Percentiles rank a stretch among this genome's conserved stretches.
phyloP scores from a whole-genome alignment of 257 asterid species.

The Nemophila menziesii region DNA sequence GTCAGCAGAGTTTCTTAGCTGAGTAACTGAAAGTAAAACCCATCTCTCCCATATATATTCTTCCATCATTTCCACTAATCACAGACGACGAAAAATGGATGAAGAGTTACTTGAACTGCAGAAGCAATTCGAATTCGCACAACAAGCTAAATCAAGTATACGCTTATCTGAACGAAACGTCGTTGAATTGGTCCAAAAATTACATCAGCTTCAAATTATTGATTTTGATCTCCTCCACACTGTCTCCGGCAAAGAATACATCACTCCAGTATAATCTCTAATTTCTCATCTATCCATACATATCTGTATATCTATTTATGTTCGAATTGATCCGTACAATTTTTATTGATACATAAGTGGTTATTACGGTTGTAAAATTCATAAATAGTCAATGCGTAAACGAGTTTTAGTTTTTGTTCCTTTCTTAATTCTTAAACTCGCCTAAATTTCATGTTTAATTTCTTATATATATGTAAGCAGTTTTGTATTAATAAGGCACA shows the following conservation, averaged over 20 bases:
- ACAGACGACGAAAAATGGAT: slow-evolving; percentile 38
- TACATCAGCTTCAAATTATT: slow-evolving; percentile 67
- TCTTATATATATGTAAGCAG: too few relatives aligned
- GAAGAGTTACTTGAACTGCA: slow-evolving; percentile 85
- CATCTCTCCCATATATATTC: background rate
- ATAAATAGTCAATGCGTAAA: too few relatives aligned
- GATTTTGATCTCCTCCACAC: slow-evolving; percentile 97
- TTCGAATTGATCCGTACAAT: too few relatives aligned
- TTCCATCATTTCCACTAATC: background rate
- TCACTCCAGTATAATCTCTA: slow-evolving; percentile 50
- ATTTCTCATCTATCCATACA: background rate
- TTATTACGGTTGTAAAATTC: too few relatives aligned
- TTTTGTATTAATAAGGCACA: too few relatives aligned
- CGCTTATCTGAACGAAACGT: slow-evolving; percentile 94
- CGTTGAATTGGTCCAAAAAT: slow-evolving; percentile 91
- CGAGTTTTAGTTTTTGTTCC: too few relatives aligned
- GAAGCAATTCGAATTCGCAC: slow-evolving; percentile 87
- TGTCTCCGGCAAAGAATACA: slow-evolving; percentile 83
- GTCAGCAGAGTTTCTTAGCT: background rate
- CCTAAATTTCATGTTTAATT: too few relatives aligned
- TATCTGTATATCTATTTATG: too few relatives aligned
- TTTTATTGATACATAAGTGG: too few relatives aligned
- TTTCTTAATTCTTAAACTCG: too few relatives aligned
- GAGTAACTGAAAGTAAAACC: background rate
- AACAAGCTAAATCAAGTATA: slow-evolving; percentile 83